Base-by-base conservation (phyloP, 495 filamentous ascomycete species). In the Xylaria cubensis region DNA sequence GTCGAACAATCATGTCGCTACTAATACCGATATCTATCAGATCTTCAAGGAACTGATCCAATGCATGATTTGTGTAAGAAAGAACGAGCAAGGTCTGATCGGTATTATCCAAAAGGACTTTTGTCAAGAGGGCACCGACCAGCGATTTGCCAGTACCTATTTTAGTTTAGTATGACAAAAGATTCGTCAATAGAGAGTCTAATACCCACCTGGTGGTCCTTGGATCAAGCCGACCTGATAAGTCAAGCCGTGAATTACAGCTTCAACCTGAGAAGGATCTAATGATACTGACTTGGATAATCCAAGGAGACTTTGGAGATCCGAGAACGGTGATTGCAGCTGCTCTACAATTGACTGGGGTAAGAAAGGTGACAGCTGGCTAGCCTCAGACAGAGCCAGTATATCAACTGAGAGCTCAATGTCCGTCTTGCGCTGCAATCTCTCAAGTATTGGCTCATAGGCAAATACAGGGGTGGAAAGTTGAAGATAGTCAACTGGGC, bases 91-190 rank as follows among this genome's bases (percentile, higher is more conserved):
- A 88, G 0, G 70, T 87, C 67, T 89, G 78, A 0, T 66, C 50
- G 0, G 89, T 88, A 53, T 82, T 75, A 29, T 90, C 80, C 71
- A 88, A 79, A 1, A 95, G 65, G 0, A 81, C 77, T 67, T 92
- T 92, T 0, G 89, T 88, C 19, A 93, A 74, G 4, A 92, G 79
- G 0, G 92, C 90, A 0, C 93, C 93, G 42, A 93, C 88, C 71
- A 94, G 93, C 0, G 92, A 93, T 69, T 95, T 95, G 6, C 93
- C 93, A 4, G 92, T 95, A 4, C 92, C 92, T 93, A 56, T 15
- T 63, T 41, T 56, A 3, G 50, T 13, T 77, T 44, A 74, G 74
- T 29, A 70, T 72, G 51, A 1, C 9, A 48, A 62, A 4, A 63
- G 19, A 12, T 26, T 29, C 36, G 41, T 9, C 73, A 13, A 29